A percentile compares a stretch with the other conserved stretches of the same genome.
These are phyloP conservation scores for Jamesozyma rosinii DNA, from an alignment of 805 yeast species.

Conservation along the genomic window DNA sequence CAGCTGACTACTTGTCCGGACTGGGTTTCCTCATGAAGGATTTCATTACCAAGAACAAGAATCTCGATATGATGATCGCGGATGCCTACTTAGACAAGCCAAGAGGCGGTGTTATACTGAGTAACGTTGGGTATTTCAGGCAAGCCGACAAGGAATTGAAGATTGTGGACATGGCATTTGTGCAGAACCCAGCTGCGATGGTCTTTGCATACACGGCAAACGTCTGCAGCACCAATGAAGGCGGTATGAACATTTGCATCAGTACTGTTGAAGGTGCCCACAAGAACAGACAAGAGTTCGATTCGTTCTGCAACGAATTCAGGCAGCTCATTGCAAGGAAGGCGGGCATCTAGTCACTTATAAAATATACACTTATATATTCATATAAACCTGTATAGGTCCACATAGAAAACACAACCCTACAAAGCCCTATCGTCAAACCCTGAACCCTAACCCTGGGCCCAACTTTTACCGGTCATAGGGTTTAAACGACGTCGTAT, in stretches of 20 bases:
- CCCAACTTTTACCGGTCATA: too few species aligned
- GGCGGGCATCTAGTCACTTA: too few species aligned
- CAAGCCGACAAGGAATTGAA: constrained; percentile 2
- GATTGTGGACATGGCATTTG: constrained; percentile 14
- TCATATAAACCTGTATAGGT: too few species aligned
- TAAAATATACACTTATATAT: too few species aligned
- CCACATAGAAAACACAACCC: too few species aligned
- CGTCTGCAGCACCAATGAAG: constrained; percentile 14
- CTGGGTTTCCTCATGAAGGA: constrained; percentile 20
- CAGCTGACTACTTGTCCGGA: constrained; percentile 14
- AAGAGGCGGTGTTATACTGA: constrained; percentile 20
- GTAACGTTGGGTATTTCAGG: constrained; percentile 19
- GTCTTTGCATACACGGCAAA: constrained; percentile 16
- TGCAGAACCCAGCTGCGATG: constrained; percentile 19
- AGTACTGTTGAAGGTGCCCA: constrained; percentile 13
- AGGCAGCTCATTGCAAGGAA: background rate
- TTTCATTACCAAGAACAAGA: constrained; percentile 9
- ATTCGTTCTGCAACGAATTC: background rate
- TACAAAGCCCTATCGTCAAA: too few species aligned
- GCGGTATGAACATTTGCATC: constrained; percentile 18
- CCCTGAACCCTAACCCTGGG: too few species aligned
- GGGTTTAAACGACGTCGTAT: too few species aligned
- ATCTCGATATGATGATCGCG: constrained; percentile 14
- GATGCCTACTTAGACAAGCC: constrained; percentile 11
- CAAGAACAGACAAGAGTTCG: constrained; percentile 2